Evolutionary conservation across 1,284 basidiomycete species (phyloP).

Genomic region (Austroboletus niveus): DNA sequence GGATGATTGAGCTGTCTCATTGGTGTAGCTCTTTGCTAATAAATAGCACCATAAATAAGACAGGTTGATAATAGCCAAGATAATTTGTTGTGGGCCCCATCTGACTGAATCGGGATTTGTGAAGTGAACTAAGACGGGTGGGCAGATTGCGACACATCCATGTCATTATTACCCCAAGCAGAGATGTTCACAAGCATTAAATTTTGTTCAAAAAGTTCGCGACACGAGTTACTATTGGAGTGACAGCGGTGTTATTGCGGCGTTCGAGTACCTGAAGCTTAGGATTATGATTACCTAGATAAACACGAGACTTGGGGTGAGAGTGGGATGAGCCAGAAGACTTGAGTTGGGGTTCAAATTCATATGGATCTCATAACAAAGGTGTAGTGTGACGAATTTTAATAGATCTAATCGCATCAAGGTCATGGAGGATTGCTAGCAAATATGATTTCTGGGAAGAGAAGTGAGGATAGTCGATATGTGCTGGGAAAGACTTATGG

Average conservation of each 20-base stretch:
- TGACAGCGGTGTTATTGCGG: constrained; percentile 46
- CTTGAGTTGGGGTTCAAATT: constrained; percentile 7
- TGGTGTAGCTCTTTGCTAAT: constrained; percentile 39
- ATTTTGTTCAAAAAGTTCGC: constrained; percentile 45
- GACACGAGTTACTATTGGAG: constrained; percentile 46
- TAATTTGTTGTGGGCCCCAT: constrained; percentile 43
- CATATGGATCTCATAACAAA: constrained; percentile 29
- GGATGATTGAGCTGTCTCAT: constrained; percentile 38
- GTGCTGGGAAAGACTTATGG: constrained; percentile 35
- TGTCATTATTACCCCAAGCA: constrained; percentile 24
- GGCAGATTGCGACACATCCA: constrained; percentile 21
- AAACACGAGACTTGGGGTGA: constrained; percentile 11
- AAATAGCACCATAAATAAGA: constrained; percentile 51
- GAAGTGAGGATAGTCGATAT: constrained; percentile 1
- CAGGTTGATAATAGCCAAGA: constrained; percentile 39
- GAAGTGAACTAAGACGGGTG: constrained; percentile 37
- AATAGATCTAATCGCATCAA: constrained; percentile 32
- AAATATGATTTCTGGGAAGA: constrained; percentile 39
- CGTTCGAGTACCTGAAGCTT: constrained; percentile 42
- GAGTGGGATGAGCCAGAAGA: constrained; percentile 18
- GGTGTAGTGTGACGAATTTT: constrained; percentile 37
- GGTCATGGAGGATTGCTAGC: constrained; percentile 33
- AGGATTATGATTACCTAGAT: constrained; percentile 13
- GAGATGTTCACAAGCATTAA: constrained; percentile 38
- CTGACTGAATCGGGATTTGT: constrained; percentile 45